Base-by-base conservation (phyloP, 1,284 basidiomycete species). In the Rhodotorula sp. region DNA sequence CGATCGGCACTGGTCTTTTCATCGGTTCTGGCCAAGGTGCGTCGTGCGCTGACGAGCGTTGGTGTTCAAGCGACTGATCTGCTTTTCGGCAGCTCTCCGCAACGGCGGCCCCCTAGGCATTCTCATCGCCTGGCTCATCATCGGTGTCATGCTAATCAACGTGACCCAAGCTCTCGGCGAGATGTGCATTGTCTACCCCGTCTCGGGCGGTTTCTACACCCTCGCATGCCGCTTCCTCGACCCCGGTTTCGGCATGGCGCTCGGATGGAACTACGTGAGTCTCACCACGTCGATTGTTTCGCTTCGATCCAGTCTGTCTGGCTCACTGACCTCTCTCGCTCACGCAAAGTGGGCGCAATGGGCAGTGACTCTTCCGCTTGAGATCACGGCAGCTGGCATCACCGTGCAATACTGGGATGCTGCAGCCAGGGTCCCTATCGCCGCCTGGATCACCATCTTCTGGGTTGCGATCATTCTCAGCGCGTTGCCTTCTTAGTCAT, bases 41-140 rank as follows among this genome's bases (percentile, higher is more conserved):
- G 60, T 50, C 17, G 54, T 16, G 12, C 54, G 34, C 34, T 34
- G 34, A 17, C 17, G 21, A 19, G 12, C 23, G 5, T 41, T 25
- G 5, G 13, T 27, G 17, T 41, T 21, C 53, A 17, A 3, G 3
- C 58, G 44, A n/a, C 23, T 58, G 13, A n/a, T 17, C n/a, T 13
- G 17, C 58, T 4, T 21, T 5, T 34, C 34, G 34, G 7, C 61
- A 42, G 83, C 84, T 17, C 81, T 86, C 16, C 70, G 75, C 13
- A 80, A 68, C 4, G 85, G 84, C 65, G 85, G 85, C 44, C 85
- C 85, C 3, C 82, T 81, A n/a, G 83, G 82, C 54, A 71, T 75
- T 27, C 66, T 75, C 10, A 71, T 75, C 53, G 74, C 74, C 0
- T 80, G 80, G 76, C 82, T 74, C 70, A 74, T 81, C 50, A 79